These are phyloP conservation scores for Gryganskiella cystojenkinii DNA, from an alignment of 192 early-diverging fungal species.

Conservation along the genomic window DNA sequence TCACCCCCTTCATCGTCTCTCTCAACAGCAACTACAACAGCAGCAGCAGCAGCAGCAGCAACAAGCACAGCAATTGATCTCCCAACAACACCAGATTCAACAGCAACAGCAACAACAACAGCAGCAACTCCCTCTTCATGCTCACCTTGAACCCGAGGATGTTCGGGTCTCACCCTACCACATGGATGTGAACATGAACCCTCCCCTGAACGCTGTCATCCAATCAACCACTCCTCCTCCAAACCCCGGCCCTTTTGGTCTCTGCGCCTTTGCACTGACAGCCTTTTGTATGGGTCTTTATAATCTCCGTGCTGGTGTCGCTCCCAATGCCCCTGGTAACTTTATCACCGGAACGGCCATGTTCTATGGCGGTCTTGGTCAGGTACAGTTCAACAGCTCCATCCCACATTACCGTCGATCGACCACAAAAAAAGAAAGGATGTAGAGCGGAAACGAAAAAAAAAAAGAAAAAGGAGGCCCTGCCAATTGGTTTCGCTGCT, in stretches of 20 bases:
- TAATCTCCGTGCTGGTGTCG: constrained; percentile 32
- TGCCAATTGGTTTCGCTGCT: neutral
- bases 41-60: constrained; percentile 26
- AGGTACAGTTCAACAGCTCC: constrained; percentile 16
- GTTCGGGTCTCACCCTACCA: constrained; percentile 38
- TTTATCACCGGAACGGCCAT: constrained; percentile 43
- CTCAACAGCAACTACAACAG: constrained; percentile 15
- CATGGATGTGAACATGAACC: constrained; percentile 38
- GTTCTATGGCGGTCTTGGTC: constrained; percentile 44
- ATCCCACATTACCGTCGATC: neutral
- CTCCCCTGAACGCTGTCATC: constrained; percentile 25
- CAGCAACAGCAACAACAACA: constrained; percentile 17
- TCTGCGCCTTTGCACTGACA: constrained; percentile 49
- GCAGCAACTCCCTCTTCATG: constrained; percentile 33
- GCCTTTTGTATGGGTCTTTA: constrained; percentile 49
- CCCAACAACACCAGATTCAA: too few species aligned
- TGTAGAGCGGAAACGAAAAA: neutral
- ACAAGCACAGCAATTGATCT: constrained; percentile 9
- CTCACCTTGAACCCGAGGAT: constrained; percentile 36
- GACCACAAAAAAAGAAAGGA: neutral
- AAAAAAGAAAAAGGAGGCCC: neutral
- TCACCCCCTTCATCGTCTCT: constrained; percentile 25
- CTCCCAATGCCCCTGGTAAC: constrained; percentile 31
- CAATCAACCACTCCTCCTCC: constrained; percentile 21
- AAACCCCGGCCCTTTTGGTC: constrained; percentile 47